Evolutionary conservation across 2,329 filamentous ascomycete species (phyloP).

Genomic region (Sclerotinia minor): DNA sequence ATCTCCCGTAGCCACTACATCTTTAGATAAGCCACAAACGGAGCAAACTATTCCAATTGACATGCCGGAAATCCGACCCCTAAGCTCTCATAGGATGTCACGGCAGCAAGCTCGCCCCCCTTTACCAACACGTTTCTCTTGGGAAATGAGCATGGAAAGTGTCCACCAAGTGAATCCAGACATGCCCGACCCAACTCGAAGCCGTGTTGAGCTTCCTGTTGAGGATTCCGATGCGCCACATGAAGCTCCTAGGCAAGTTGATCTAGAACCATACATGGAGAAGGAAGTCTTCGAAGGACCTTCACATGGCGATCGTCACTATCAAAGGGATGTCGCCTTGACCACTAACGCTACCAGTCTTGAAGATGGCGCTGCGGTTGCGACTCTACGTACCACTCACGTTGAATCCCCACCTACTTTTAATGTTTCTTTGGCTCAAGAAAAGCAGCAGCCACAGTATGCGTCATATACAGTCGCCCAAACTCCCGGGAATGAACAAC

Average conservation of each 20-base stretch:
- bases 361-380: constrained; percentile 24
- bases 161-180: constrained; percentile 7
- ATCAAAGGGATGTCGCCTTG: constrained; percentile 28
- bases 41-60: constrained; percentile 36
- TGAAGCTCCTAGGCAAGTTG: neutral
- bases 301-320: constrained; percentile 25
- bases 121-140: constrained; percentile 37
- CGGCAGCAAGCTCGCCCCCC: constrained; percentile 28
- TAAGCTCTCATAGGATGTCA: constrained; percentile 33
- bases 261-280: constrained; percentile 17
- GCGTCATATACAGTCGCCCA: constrained; percentile 27
- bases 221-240: neutral
- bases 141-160: constrained; percentile 36
- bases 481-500: constrained; percentile 46
- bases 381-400: neutral
- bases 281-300: constrained; percentile 14
- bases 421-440: constrained; percentile 47
- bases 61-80: constrained; percentile 30
- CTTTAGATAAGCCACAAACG: neutral
- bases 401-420: constrained; percentile 30
- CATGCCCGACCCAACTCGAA: neutral
- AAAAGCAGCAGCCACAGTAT: constrained; percentile 46
- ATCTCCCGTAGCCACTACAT: constrained; percentile 14
- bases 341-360: constrained; percentile 27
- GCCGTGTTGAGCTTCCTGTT: neutral